A percentile compares a stretch with the other conserved stretches of the same genome.
Evolutionary conservation across 176 grass and related monocot species (phyloP).

Genomic region (Paspalum vaginatum): DNA sequence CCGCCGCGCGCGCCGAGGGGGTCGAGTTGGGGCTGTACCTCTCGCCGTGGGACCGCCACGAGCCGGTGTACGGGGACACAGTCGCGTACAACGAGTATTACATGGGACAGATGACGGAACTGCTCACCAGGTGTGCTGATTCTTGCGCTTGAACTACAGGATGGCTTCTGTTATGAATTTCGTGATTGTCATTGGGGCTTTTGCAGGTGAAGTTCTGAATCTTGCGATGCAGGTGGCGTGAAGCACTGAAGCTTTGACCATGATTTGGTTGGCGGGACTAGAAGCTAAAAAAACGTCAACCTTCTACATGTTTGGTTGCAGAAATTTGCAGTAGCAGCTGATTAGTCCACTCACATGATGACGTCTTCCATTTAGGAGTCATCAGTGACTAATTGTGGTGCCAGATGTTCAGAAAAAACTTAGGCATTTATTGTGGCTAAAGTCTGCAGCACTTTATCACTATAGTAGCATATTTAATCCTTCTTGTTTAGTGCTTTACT

Average conservation of each 20-base stretch:
- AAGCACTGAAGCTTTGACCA: constrained; percentile 1
- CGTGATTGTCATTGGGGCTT: constrained; percentile 1
- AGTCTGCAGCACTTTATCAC: neutral
- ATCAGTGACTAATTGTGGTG: constrained; percentile 6
- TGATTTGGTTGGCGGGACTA: constrained; percentile 19
- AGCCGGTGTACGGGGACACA: constrained; percentile 74
- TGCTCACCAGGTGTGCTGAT: constrained; percentile 71
- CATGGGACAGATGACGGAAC: constrained; percentile 83
- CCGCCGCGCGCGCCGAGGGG: constrained; percentile 53
- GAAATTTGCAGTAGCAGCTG: neutral
- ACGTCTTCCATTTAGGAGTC: neutral
- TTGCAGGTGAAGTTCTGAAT: constrained; percentile 22
- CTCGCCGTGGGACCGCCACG: constrained; percentile 93
- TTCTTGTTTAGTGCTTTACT: neutral
- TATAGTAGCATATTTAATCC: neutral
- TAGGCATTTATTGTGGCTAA: constrained; percentile 7
- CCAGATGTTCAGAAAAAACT: neutral
- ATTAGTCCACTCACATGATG: neutral
- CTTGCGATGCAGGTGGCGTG: neutral
- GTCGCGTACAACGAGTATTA: constrained; percentile 84
- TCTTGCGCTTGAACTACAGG: neutral
- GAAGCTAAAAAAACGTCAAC: neutral
- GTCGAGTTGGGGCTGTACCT: constrained; percentile 83
- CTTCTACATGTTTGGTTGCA: constrained; percentile 14
- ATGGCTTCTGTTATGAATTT: neutral